These are phyloP conservation scores for Coniosporium tulheliwenetii DNA, from an alignment of 2,329 filamentous ascomycete species.

Conservation along the genomic window DNA sequence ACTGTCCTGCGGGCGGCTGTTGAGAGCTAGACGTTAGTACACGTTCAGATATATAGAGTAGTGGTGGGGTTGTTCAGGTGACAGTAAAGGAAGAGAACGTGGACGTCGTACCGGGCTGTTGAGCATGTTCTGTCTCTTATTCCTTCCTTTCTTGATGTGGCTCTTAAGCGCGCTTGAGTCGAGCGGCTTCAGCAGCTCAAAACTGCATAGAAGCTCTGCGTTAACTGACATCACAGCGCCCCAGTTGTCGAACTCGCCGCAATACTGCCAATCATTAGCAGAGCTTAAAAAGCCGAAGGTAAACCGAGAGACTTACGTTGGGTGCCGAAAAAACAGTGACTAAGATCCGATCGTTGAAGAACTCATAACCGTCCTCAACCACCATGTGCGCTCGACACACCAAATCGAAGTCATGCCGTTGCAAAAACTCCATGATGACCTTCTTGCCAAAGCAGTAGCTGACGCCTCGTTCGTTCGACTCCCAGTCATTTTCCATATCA, in stretches of 20 bases:
- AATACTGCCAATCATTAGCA: constrained; percentile 49
- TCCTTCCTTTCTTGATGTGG: constrained; percentile 96
- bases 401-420: constrained; percentile 89
- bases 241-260: constrained; percentile 98
- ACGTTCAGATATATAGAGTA: constrained; percentile 7
- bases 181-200: constrained; percentile 88
- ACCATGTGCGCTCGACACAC: constrained; percentile 98
- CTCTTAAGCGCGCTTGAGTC: constrained; percentile 94
- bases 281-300: background rate
- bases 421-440: constrained; percentile 91
- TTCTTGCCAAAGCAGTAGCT: constrained; percentile 98
- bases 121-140: constrained; percentile 85
- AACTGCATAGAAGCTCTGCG: constrained; percentile 83
- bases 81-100: background rate
- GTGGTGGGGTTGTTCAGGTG: constrained; percentile 2
- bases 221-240: constrained; percentile 98
- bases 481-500: constrained; percentile 97
- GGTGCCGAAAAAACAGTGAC: constrained; percentile 97
- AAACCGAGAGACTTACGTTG: constrained; percentile 55
- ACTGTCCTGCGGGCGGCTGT: constrained; percentile 30
- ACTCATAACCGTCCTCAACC: constrained; percentile 97
- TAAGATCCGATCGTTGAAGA: constrained; percentile 87
- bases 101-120: constrained; percentile 72
- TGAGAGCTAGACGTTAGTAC: constrained; percentile 9
- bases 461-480: constrained; percentile 89